Evolutionary conservation across 2,329 filamentous ascomycete species (phyloP).

Genomic region (Sclerotinia sclerotiorum): DNA sequence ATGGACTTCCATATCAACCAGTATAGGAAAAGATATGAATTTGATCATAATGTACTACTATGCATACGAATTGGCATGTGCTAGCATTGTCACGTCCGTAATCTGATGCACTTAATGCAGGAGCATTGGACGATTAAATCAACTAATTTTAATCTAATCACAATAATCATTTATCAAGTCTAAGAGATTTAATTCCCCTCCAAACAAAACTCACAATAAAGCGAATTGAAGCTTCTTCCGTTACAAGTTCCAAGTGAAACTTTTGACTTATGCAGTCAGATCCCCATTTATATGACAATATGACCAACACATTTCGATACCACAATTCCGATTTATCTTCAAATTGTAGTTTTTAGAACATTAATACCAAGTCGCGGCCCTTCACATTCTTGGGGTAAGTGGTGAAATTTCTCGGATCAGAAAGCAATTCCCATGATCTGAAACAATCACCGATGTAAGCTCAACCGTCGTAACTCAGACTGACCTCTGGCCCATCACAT

Average conservation of each 20-base stretch:
- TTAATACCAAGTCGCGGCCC: no score
- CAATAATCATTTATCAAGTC: not conserved
- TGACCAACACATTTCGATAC: not conserved
- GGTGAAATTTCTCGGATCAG: not conserved
- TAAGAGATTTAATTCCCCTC: not conserved
- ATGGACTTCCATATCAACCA: not conserved
- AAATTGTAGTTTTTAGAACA: no score
- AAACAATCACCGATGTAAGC: not conserved
- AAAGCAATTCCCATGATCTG: not conserved
- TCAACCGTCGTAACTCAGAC: not conserved
- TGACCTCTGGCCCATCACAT: not conserved
- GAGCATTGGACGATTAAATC: not conserved
- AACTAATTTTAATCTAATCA: not conserved
- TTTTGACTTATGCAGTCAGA: not conserved
- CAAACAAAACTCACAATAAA: not conserved
- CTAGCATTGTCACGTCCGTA: not conserved
- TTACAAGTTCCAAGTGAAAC: not conserved
- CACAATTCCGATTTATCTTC: not conserved
- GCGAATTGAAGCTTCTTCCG: not conserved
- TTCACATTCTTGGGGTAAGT: no score
- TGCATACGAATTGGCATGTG: not conserved
- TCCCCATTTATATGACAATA: not conserved
- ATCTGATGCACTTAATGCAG: not conserved
- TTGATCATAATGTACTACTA: no score
- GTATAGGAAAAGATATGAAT: not conserved